Evolutionary conservation across 2,329 filamentous ascomycete genomes (phyloP).

Genomic region (Colletotrichum salicis): DNA sequence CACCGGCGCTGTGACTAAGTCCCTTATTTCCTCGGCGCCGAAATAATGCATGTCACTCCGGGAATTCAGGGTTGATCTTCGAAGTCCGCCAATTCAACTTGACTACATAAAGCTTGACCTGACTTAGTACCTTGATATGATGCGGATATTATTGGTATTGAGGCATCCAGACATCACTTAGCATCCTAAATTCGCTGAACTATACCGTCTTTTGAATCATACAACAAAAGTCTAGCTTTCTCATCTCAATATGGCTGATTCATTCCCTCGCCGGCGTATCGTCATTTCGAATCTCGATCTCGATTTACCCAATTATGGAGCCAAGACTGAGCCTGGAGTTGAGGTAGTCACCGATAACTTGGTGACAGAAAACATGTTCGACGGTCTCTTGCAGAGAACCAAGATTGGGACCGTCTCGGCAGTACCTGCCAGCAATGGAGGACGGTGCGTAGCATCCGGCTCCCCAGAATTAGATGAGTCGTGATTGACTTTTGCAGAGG

Average conservation of each 20-base stretch:
- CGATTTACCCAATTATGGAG: too few relatives aligned
- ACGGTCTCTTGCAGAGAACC: neutral
- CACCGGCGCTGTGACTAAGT: neutral
- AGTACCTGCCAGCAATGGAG: slow-evolving; percentile 7
- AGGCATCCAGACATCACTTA: neutral
- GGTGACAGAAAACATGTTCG: slow-evolving; percentile 6
- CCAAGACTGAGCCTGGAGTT: neutral
- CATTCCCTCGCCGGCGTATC: neutral
- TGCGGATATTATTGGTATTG: neutral
- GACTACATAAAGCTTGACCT: neutral
- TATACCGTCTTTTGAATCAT: neutral
- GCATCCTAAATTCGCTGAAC: too few relatives aligned
- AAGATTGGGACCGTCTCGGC: slow-evolving; percentile 48
- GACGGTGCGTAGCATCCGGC: neutral
- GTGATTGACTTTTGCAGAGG: neutral
- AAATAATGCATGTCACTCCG: neutral
- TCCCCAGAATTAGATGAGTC: neutral
- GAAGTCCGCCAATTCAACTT: neutral
- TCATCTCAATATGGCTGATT: neutral
- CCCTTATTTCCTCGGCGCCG: slow-evolving; percentile 12
- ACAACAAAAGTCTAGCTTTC: neutral
- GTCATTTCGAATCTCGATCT: slow-evolving; percentile 14
- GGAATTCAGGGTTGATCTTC: neutral
- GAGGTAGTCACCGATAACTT: slow-evolving; percentile 4
- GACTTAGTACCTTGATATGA: neutral